A percentile compares a stretch with the other conserved stretches of the same genome.
Evolutionary conservation across 192 early-diverging fungal species (phyloP).

Genomic region (Coemansia sp.): DNA sequence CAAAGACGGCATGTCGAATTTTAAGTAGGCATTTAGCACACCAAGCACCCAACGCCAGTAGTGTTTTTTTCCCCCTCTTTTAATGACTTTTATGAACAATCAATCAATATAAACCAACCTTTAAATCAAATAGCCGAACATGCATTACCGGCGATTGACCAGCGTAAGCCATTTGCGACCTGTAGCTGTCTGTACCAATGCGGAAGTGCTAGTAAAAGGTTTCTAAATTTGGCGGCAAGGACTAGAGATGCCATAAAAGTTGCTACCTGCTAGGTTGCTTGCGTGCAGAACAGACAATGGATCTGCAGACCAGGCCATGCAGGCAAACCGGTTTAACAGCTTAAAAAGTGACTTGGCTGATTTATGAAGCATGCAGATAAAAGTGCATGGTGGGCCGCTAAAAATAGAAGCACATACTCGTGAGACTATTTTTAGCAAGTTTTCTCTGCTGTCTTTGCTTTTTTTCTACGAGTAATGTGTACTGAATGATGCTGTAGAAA

Average conservation of each 20-base stretch:
- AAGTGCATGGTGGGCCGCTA: background rate
- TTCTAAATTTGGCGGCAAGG: background rate
- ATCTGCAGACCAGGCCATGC: background rate
- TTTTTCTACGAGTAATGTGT: background rate
- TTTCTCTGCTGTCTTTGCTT: background rate
- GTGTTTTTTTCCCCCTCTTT: background rate
- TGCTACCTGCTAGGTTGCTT: background rate
- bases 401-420: background rate
- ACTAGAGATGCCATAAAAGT: background rate
- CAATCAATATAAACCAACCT: background rate
- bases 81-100: background rate
- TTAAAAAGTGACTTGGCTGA: background rate
- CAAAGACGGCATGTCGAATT: background rate
- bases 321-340: background rate
- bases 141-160: background rate
- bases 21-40: background rate
- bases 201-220: background rate
- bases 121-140: background rate
- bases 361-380: background rate
- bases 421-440: background rate
- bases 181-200: background rate
- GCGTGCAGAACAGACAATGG: background rate
- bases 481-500: background rate
- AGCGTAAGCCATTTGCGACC: background rate
- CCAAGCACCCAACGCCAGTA: background rate